These are phyloP conservation scores for Blastobotrys apis DNA, from an alignment of 1,139 yeast species.

Conservation along the genomic window DNA sequence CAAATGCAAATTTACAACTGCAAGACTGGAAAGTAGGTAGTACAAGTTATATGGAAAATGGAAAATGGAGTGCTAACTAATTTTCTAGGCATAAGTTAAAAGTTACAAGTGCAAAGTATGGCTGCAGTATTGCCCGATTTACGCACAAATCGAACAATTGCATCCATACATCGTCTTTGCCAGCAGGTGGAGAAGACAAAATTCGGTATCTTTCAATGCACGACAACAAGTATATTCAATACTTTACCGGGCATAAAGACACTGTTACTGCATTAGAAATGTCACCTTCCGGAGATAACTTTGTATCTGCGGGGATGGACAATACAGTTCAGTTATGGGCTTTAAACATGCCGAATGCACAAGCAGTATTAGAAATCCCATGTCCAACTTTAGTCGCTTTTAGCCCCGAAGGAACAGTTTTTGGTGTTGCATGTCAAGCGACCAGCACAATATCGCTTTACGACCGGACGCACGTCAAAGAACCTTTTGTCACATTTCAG, in stretches of 20 bases:
- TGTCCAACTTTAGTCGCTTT: conserved; percentile 58
- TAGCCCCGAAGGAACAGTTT: conserved; percentile 80
- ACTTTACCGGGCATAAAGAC: conserved; percentile 81
- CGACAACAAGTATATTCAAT: conserved; percentile 75
- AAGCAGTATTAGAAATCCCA: conserved; percentile 58
- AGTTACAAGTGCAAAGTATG: conserved; percentile 82
- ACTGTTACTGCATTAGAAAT: conserved; percentile 70
- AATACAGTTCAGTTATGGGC: conserved; percentile 88
- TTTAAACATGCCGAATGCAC: conserved; percentile 42
- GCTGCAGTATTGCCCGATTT: conserved; percentile 82
- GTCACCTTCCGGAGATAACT: conserved; percentile 64
- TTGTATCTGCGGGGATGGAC: conserved; percentile 70
- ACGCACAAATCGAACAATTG: conserved; percentile 73
- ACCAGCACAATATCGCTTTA: conserved; percentile 53
- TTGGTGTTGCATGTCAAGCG: conserved; percentile 61
- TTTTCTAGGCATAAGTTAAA: conserved; percentile 37
- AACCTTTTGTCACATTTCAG: conserved; percentile 47
- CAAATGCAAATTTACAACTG: conserved; percentile 80
- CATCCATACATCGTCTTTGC: conserved; percentile 80
- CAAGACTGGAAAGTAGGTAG: conserved; percentile 50
- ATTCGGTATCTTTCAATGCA: conserved; percentile 67
- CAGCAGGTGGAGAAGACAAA: conserved; percentile 56
- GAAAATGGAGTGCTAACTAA: neutral
- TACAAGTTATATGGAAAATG: neutral
- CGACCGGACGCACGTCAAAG: conserved; percentile 54